Percentiles rank a stretch among this genome's conserved stretches.
Conservation (phyloP, 1,139 yeast genomes). For the Sporopachydermia cereana region DNA sequence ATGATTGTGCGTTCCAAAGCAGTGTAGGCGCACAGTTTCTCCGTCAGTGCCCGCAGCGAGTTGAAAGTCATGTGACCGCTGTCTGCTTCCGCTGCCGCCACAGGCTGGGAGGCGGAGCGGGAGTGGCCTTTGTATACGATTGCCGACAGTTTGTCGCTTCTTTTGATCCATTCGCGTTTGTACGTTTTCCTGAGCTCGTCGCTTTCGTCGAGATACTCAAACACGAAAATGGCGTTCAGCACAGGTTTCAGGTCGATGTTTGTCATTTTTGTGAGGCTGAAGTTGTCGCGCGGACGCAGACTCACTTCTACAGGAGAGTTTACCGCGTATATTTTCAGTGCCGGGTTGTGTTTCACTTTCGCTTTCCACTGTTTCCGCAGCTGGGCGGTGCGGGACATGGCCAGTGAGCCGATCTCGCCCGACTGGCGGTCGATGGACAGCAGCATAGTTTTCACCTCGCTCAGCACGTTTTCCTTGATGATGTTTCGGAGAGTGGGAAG, state of each 20-base stretch:
- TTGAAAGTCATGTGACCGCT: constrained; percentile 31
- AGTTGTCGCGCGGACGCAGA: constrained; percentile 41
- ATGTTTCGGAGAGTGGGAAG: constrained; percentile 67
- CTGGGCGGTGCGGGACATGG: constrained; percentile 42
- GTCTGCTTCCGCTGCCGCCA: constrained; percentile 15
- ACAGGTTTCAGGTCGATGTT: constrained; percentile 54
- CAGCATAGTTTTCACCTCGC: constrained; percentile 61
- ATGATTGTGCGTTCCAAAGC: background rate
- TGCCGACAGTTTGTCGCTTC: constrained; percentile 50
- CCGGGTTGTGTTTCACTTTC: constrained; percentile 28
- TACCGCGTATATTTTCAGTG: constrained; percentile 50
- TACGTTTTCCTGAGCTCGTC: constrained; percentile 50
- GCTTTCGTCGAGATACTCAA: constrained; percentile 56
- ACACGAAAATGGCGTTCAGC: constrained; percentile 76
- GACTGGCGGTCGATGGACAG: constrained; percentile 52
- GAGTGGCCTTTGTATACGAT: constrained; percentile 2
- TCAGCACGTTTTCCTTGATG: constrained; percentile 71
- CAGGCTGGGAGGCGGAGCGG: constrained; percentile 15
- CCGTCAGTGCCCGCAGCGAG: background rate
- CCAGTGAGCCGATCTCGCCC: constrained; percentile 44
- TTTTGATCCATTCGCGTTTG: constrained; percentile 61
- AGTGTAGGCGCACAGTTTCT: background rate
- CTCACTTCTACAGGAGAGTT: constrained; percentile 81
- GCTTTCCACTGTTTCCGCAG: constrained; percentile 50
- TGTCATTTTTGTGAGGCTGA: constrained; percentile 31